These are phyloP conservation scores for Chaetomium globosum DNA, from an alignment of 2,329 filamentous ascomycete species.

Conservation along the genomic window DNA sequence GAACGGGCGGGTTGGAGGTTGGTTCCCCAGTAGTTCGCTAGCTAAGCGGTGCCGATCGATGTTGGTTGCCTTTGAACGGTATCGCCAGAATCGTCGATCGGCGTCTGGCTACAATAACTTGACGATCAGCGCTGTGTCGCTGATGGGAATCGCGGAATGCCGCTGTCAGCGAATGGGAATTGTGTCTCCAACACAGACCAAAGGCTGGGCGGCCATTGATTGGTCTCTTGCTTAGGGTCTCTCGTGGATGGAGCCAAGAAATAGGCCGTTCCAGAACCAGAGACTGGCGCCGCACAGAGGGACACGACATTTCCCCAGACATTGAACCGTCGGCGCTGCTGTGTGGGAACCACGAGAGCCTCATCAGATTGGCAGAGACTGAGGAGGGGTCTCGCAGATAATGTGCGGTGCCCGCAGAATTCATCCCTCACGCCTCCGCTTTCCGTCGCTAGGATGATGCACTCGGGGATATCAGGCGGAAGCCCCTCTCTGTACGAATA, in stretches of 20 bases:
- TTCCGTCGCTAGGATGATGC: neutral
- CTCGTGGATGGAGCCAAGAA: slow-evolving; percentile 20
- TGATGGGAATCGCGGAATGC: slow-evolving; percentile 26
- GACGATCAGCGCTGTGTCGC: slow-evolving; percentile 14
- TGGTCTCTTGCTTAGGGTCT: slow-evolving; percentile 10
- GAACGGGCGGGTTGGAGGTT: neutral
- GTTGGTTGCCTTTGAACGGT: neutral
- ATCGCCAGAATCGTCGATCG: neutral
- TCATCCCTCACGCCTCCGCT: neutral
- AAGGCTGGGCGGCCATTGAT: slow-evolving; percentile 15
- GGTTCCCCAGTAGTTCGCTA: neutral
- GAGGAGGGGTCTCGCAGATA: neutral
- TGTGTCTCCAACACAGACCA: neutral
- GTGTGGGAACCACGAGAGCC: neutral
- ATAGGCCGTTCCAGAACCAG: slow-evolving; percentile 35
- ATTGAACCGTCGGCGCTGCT: neutral
- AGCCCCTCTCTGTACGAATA: neutral
- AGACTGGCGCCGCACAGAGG: slow-evolving; percentile 16
- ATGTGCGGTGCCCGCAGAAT: neutral
- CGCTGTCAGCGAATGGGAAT: slow-evolving; percentile 31
- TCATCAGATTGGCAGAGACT: slow-evolving; percentile 2
- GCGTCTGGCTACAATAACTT: neutral
- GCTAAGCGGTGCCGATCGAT: neutral
- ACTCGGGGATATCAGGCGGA: neutral
- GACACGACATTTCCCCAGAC: slow-evolving; percentile 11